Evolutionary conservation across 78 protist genomes (phyloP).

Genomic region (Corallochytrium limacisporum): DNA sequence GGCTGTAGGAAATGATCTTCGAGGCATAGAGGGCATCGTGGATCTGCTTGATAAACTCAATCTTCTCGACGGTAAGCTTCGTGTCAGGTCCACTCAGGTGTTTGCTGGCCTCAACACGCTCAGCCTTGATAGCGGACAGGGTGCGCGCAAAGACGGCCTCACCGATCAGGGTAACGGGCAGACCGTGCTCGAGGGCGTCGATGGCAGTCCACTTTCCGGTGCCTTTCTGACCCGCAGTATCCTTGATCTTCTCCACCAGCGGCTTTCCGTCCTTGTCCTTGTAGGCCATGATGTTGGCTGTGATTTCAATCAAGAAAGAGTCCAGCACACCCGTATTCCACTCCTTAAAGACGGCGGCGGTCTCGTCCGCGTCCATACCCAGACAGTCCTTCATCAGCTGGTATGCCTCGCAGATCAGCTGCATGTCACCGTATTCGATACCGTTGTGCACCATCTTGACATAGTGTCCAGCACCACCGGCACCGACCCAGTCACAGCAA

Average conservation of each 20-base stretch:
- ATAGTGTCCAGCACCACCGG: constrained; percentile 91
- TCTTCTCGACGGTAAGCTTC: constrained; percentile 34
- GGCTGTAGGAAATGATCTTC: constrained; percentile 83
- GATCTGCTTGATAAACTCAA: constrained; percentile 37
- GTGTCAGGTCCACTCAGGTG: constrained; percentile 39
- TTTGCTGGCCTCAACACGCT: constrained; percentile 51
- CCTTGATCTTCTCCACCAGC: constrained; percentile 71
- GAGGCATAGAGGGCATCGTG: constrained; percentile 70
- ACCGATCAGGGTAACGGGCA: constrained; percentile 55
- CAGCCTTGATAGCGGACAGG: constrained; percentile 50
- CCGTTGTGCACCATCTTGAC: constrained; percentile 97
- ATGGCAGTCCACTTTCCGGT: constrained; percentile 83
- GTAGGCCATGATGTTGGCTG: constrained; percentile 57
- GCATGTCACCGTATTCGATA: constrained; percentile 96
- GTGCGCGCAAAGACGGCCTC: constrained; percentile 63
- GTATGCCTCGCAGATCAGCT: constrained; percentile 78
- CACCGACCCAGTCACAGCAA: constrained; percentile 83
- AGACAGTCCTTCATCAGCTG: constrained; percentile 27
- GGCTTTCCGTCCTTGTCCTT: constrained; percentile 41
- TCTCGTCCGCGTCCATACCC: constrained; percentile 48
- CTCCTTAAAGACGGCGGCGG: constrained; percentile 48
- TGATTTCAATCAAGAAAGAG: constrained; percentile 84
- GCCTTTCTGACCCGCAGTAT: constrained; percentile 86
- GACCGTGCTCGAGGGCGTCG: constrained; percentile 49
- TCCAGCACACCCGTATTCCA: constrained; percentile 78